Conservation (phyloP, 2,329 filamentous ascomycete species). For the Hirsutella thompsonii region DNA sequence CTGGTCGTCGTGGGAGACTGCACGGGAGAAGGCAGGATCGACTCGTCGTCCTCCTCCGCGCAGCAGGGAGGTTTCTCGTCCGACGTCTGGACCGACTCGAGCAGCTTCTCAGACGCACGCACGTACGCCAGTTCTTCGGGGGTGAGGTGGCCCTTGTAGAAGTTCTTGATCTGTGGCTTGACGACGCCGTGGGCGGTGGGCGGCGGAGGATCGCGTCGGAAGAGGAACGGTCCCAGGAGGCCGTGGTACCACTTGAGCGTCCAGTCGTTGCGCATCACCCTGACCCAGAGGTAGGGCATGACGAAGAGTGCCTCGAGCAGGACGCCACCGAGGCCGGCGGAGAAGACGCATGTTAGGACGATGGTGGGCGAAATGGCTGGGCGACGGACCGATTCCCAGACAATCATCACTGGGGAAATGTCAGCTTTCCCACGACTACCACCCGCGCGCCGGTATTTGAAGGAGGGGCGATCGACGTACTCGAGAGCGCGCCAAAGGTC, state of each 20-base stretch:
- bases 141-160: constrained; percentile 35
- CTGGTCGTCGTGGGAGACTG: constrained; percentile 7
- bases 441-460: too few relatives aligned
- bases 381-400: constrained; percentile 24
- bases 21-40: constrained; percentile 18
- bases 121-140: constrained; percentile 28
- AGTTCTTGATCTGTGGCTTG: constrained; percentile 32
- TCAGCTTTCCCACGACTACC: too few relatives aligned
- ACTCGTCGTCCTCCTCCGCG: constrained; percentile 16
- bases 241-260: constrained; percentile 34
- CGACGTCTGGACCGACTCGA: constrained; percentile 18
- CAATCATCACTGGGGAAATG: constrained; percentile 33
- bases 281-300: constrained; percentile 37
- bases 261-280: constrained; percentile 38
- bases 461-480: constrained; percentile 13
- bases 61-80: background rate
- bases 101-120: constrained; percentile 19
- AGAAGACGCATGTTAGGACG: constrained; percentile 25
- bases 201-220: constrained; percentile 22
- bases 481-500: constrained; percentile 20
- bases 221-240: constrained; percentile 32
- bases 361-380: constrained; percentile 10
- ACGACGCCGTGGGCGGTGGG: constrained; percentile 22
- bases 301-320: constrained; percentile 32
- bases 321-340: constrained; percentile 26